phyloP scores from a whole-genome alignment of 768 basidiomycete genomes.

The Lactarius quietus region DNA sequence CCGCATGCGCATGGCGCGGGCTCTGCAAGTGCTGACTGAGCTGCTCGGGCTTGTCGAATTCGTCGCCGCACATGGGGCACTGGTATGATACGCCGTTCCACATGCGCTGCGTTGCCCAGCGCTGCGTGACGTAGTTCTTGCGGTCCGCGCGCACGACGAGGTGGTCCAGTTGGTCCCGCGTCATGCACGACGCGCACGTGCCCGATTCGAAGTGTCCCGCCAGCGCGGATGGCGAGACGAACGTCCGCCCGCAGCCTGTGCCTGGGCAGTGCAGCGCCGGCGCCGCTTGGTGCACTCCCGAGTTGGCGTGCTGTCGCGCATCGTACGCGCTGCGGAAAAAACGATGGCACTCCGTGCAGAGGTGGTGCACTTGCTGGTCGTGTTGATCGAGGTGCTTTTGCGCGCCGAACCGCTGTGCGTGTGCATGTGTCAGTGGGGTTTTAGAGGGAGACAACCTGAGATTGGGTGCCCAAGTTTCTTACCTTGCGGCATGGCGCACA shows the following conservation, averaged over 20 bases:
- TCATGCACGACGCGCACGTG: slow-evolving; percentile 47
- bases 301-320: slow-evolving; percentile 49
- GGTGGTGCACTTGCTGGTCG: slow-evolving; percentile 39
- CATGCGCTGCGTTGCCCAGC: slow-evolving; percentile 36
- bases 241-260: slow-evolving; percentile 41
- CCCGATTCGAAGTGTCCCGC: slow-evolving; percentile 62
- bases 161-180: slow-evolving; percentile 38
- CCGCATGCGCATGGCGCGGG: slow-evolving; percentile 36
- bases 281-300: slow-evolving; percentile 43
- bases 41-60: slow-evolving; percentile 39
- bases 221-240: slow-evolving; percentile 52
- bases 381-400: not conserved
- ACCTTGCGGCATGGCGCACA: slow-evolving; percentile 1
- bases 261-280: slow-evolving; percentile 37
- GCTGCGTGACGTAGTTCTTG: slow-evolving; percentile 33
- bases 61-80: slow-evolving; percentile 57
- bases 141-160: slow-evolving; percentile 43
- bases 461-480: not conserved
- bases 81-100: slow-evolving; percentile 49
- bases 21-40: slow-evolving; percentile 63
- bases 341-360: slow-evolving; percentile 35
- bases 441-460: too few relatives aligned
- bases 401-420: not conserved
- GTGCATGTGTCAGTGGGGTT: too few relatives aligned
- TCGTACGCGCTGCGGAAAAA: slow-evolving; percentile 40